phyloP scores from a whole-genome alignment of 1,284 basidiomycete genomes.

The Ganoderma boninense region DNA sequence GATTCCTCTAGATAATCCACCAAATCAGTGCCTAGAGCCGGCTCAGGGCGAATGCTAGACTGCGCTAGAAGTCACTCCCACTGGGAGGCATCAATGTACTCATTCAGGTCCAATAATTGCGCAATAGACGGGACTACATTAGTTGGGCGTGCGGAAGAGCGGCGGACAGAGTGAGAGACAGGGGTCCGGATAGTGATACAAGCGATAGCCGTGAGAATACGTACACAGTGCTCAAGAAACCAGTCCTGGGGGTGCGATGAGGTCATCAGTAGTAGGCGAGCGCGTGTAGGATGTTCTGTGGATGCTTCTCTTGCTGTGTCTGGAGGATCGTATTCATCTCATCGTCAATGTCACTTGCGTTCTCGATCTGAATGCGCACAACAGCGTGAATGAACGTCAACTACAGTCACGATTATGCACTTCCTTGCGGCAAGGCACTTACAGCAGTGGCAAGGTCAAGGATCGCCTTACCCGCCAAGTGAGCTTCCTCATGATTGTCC shows the following conservation, averaged over 20 bases:
- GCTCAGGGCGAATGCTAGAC: neutral
- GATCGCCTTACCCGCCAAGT: slow-evolving; percentile 95
- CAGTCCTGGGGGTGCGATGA: slow-evolving; percentile 6
- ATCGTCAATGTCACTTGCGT: slow-evolving; percentile 86
- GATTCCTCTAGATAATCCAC: slow-evolving; percentile 13
- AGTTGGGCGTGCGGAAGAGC: neutral
- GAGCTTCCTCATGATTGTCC: slow-evolving; percentile 98
- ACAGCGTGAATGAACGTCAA: neutral
- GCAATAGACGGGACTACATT: slow-evolving; percentile 16
- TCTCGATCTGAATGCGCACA: slow-evolving; percentile 75
- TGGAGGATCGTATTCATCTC: slow-evolving; percentile 91
- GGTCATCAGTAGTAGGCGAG: slow-evolving; percentile 87
- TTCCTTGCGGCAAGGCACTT: slow-evolving; percentile 44
- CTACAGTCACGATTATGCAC: slow-evolving; percentile 6
- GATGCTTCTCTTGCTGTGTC: slow-evolving; percentile 87
- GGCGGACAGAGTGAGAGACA: neutral
- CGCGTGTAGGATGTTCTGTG: slow-evolving; percentile 92
- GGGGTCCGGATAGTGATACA: slow-evolving; percentile 25
- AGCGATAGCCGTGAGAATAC: slow-evolving; percentile 5
- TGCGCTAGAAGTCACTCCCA: slow-evolving; percentile 9
- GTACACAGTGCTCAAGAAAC: slow-evolving; percentile 1
- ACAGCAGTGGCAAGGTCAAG: slow-evolving; percentile 93
- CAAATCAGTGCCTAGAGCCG: neutral
- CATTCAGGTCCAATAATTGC: slow-evolving; percentile 23
- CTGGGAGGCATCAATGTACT: slow-evolving; percentile 11